A percentile compares a stretch with the other conserved stretches of the same genome.
phyloP scores from a whole-genome alignment of 73 alveolate genomes.

The Uronychia binucleata region DNA sequence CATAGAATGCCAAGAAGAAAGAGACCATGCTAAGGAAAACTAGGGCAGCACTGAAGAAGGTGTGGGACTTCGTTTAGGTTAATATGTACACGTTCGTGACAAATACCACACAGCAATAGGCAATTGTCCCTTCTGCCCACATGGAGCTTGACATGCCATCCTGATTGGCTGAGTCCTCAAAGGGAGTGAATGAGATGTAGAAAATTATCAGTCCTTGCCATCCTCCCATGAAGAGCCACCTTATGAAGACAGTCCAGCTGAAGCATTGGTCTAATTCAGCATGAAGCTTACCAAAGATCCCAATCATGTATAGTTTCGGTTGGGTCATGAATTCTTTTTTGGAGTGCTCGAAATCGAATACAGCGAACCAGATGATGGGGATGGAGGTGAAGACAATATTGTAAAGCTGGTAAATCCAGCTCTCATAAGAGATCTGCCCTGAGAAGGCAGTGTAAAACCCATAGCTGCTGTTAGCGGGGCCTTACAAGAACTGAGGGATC shows the following conservation, averaged over 20 bases:
- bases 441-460: conserved; percentile 84
- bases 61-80: conserved; percentile 25
- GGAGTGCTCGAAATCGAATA: conserved; percentile 83
- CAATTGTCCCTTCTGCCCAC: conserved; percentile 86
- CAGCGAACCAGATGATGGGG: conserved; percentile 90
- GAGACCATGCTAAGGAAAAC: not conserved
- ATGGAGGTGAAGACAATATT: conserved; percentile 85
- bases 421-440: conserved; percentile 88
- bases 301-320: conserved; percentile 69
- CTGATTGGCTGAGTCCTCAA: conserved; percentile 16
- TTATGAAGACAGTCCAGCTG: conserved; percentile 69
- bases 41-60: conserved; percentile 21
- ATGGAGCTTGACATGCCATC: conserved; percentile 63
- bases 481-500: conserved; percentile 33
- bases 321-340: conserved; percentile 54
- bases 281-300: conserved; percentile 66
- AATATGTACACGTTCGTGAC: conserved; percentile 86
- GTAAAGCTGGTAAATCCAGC: conserved; percentile 90
- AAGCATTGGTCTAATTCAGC: conserved; percentile 62
- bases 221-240: conserved; percentile 84
- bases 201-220: conserved; percentile 68
- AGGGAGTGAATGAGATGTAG: conserved; percentile 61
- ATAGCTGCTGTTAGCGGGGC: conserved; percentile 65
- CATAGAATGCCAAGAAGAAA: not conserved
- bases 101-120: conserved; percentile 86